These are phyloP conservation scores for Pyrus bretschneideri DNA, from an alignment of 306 rosid species.

Conservation along the genomic window DNA sequence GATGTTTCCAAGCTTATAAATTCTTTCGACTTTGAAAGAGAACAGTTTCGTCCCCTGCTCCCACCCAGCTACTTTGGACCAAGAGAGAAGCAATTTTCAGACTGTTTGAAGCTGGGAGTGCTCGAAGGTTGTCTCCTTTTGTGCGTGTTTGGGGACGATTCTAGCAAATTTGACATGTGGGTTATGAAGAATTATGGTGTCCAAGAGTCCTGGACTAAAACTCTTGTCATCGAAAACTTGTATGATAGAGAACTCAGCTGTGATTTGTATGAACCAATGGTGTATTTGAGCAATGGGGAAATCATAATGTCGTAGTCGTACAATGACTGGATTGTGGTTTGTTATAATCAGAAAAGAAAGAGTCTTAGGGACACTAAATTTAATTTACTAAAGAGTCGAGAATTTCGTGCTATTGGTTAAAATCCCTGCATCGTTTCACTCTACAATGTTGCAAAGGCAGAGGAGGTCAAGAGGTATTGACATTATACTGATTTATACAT, in stretches of 20 bases:
- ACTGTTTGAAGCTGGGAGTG: not conserved
- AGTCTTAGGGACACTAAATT: not conserved
- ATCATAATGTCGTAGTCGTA: not conserved
- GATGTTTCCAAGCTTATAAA: not conserved
- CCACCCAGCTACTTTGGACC: not conserved
- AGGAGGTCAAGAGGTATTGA: not conserved
- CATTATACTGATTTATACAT: not conserved
- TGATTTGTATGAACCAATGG: not conserved
- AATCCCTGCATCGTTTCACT: constrained; percentile 1
- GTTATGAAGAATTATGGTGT: constrained; percentile 17
- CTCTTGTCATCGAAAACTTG: not conserved
- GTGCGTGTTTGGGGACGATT: not conserved
- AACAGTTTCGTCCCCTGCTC: not conserved
- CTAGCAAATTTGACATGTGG: not conserved
- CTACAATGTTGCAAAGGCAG: not conserved
- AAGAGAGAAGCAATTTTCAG: not conserved
- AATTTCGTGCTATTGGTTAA: not conserved
- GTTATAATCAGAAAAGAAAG: not conserved
- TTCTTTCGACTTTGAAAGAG: constrained; percentile 1
- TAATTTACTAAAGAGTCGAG: not conserved
- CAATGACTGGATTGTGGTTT: not conserved
- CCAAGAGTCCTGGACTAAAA: constrained; percentile 11
- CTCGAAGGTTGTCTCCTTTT: not conserved
- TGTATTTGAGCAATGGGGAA: constrained; percentile 1
- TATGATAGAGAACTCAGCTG: not conserved